phyloP scores from a whole-genome alignment of 768 basidiomycete genomes.

The Boletellus ananiceps region DNA sequence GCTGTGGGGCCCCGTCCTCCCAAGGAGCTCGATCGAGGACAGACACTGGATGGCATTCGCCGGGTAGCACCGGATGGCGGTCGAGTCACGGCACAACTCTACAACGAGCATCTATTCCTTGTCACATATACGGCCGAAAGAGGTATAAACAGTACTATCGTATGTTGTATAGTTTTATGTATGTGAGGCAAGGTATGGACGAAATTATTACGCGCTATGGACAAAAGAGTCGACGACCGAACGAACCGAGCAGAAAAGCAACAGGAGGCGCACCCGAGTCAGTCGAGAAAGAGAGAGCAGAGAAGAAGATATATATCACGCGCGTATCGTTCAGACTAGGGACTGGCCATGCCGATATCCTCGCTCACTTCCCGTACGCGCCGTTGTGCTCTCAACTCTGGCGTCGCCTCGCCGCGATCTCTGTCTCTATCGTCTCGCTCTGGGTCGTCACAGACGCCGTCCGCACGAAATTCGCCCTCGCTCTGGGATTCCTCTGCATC shows the following conservation, averaged over 20 bases:
- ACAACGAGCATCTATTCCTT: slow-evolving; percentile 5
- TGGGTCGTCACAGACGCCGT: slow-evolving; percentile 9
- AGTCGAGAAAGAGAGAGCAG: neutral
- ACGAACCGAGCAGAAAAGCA: slow-evolving; percentile 10
- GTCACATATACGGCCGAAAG: neutral
- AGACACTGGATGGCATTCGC: too few relatives aligned
- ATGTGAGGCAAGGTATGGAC: slow-evolving; percentile 24
- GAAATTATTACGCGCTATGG: slow-evolving; percentile 22
- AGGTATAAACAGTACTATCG: slow-evolving; percentile 30
- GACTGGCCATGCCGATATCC: slow-evolving; percentile 30
- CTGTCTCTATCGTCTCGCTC: slow-evolving; percentile 21
- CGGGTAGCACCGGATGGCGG: too few relatives aligned
- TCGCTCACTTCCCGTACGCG: slow-evolving; percentile 28
- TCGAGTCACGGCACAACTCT: neutral
- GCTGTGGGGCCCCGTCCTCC: too few relatives aligned
- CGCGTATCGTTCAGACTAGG: slow-evolving; percentile 13
- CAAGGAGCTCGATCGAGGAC: too few relatives aligned
- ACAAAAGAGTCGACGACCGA: slow-evolving; percentile 8
- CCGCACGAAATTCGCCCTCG: slow-evolving; percentile 27
- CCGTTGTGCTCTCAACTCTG: slow-evolving; percentile 30
- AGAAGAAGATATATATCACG: neutral
- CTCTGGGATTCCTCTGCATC: slow-evolving; percentile 35
- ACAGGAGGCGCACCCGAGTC: neutral
- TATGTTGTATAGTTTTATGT: slow-evolving; percentile 21
- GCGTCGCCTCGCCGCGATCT: slow-evolving; percentile 31